Evolutionary conservation across 495 filamentous ascomycete genomes (phyloP).

Genomic region (Entonaema liquescens): DNA sequence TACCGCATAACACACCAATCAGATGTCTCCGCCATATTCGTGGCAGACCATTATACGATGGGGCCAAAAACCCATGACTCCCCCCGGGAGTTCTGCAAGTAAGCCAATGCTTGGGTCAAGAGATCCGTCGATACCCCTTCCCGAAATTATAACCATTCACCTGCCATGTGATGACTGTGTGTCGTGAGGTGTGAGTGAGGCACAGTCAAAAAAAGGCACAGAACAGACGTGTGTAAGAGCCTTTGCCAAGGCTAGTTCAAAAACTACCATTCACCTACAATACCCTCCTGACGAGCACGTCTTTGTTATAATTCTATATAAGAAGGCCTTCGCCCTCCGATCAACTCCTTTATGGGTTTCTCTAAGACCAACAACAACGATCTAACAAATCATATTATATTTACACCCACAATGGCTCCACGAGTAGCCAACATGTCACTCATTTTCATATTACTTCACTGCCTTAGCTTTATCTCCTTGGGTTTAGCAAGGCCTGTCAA

Average conservation of each 20-base stretch:
- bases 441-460: constrained; percentile 16
- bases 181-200: neutral
- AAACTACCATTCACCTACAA: neutral
- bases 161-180: constrained; percentile 27
- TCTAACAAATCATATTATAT: neutral
- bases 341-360: neutral
- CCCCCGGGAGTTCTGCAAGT: constrained; percentile 32
- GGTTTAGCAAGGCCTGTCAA: constrained; percentile 15
- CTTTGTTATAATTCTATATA: constrained; percentile 22
- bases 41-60: constrained; percentile 39
- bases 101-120: constrained; percentile 22
- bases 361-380: neutral
- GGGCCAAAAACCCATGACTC: constrained; percentile 17
- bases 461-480: constrained; percentile 25
- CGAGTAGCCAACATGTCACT: constrained; percentile 20
- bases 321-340: neutral
- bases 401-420: constrained; percentile 4
- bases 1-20: constrained; percentile 25
- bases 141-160: constrained; percentile 1
- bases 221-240: neutral
- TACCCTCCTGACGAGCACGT: constrained; percentile 5
- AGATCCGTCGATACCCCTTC: constrained; percentile 24
- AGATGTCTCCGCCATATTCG: constrained; percentile 23
- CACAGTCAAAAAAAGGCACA: neutral
- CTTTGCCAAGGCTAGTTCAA: neutral